Evolutionary conservation across 306 rosid species (phyloP).

Genomic region (Vigna nakashimae): DNA sequence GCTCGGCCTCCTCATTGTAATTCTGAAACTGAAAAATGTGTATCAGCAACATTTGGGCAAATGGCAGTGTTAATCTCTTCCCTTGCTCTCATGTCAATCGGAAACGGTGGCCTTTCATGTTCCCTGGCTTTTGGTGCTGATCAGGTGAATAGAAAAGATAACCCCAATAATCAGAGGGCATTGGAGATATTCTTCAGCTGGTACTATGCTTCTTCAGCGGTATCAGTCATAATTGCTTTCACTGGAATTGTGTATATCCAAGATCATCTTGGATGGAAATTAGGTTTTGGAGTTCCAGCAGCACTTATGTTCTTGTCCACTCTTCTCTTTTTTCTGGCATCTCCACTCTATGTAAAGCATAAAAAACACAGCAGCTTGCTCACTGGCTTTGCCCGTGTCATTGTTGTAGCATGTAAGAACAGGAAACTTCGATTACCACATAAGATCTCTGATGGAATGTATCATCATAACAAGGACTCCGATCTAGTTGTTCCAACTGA

Average conservation of each 20-base stretch:
- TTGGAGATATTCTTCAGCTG: constrained; percentile 66
- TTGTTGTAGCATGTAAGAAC: constrained; percentile 58
- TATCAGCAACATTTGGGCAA: constrained; percentile 54
- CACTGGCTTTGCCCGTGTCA: constrained; percentile 60
- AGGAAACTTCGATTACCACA: constrained; percentile 52
- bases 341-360: constrained; percentile 61
- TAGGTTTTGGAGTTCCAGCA: constrained; percentile 79
- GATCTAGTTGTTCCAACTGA: constrained; percentile 55
- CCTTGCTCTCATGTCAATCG: constrained; percentile 63
- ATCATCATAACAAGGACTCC: constrained; percentile 53
- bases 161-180: constrained; percentile 59
- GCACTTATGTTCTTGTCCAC: constrained; percentile 60
- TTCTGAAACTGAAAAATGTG: constrained; percentile 48
- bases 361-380: constrained; percentile 59
- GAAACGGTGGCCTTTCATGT: constrained; percentile 73
- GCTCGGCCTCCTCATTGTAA: constrained; percentile 64
- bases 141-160: constrained; percentile 58
- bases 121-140: constrained; percentile 76
- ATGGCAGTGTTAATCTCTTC: constrained; percentile 49
- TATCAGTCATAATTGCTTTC: constrained; percentile 59
- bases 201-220: constrained; percentile 65
- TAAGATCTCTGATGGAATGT: constrained; percentile 43
- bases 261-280: constrained; percentile 67
- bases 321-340: constrained; percentile 58
- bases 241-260: constrained; percentile 71